Evolutionary conservation across 805 yeast species (phyloP).

Genomic region (Monosporozyma yasuniensis): DNA sequence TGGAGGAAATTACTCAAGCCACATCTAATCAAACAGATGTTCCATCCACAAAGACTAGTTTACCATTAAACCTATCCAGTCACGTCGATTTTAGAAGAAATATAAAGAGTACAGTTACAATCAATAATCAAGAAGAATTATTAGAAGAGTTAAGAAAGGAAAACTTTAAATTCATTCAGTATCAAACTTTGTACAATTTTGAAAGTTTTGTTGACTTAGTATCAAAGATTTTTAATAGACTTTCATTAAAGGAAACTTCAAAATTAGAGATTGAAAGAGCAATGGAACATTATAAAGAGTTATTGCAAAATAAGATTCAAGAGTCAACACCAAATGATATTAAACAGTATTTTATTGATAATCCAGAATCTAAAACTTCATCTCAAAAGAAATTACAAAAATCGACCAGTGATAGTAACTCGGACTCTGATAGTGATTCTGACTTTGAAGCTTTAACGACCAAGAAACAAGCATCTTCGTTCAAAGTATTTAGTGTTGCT

Average conservation of each 20-base stretch:
- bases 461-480: slow-evolving; percentile 1
- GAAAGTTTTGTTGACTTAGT: slow-evolving; percentile 18
- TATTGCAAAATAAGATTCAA: slow-evolving; percentile 15
- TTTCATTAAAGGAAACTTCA: slow-evolving; percentile 24
- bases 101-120: neutral
- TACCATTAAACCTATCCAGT: neutral
- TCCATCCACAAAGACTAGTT: neutral
- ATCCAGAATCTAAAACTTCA: neutral
- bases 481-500: neutral
- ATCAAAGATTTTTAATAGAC: slow-evolving; percentile 21
- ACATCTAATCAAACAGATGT: neutral
- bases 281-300: slow-evolving; percentile 17
- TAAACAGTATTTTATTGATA: slow-evolving; percentile 11
- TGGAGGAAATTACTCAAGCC: neutral
- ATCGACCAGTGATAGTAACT: neutral
- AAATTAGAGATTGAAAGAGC: slow-evolving; percentile 19
- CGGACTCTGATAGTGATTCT: neutral
- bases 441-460: neutral
- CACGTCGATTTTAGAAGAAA: neutral
- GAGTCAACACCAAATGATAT: slow-evolving; percentile 17
- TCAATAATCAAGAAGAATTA: slow-evolving; percentile 1
- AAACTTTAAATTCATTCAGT: slow-evolving; percentile 20
- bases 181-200: slow-evolving; percentile 23
- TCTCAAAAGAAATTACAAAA: neutral
- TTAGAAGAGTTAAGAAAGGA: slow-evolving; percentile 7